phyloP scores from a whole-genome alignment of 2,329 filamentous ascomycete species.

The Cordyceps tenuipes region DNA sequence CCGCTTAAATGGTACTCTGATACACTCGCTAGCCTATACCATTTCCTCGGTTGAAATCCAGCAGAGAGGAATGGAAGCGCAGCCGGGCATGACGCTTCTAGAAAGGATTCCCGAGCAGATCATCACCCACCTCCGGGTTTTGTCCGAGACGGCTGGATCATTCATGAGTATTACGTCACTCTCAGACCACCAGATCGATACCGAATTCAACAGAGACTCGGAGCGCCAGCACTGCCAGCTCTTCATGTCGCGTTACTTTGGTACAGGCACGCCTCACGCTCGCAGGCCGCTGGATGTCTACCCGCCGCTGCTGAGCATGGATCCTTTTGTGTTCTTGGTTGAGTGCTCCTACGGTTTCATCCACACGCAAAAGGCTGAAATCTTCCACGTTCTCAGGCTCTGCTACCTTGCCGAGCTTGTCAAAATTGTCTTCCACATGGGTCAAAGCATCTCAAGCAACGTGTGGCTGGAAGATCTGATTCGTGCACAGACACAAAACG shows the following conservation, averaged over 20 bases:
- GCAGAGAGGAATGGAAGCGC: conserved; percentile 73
- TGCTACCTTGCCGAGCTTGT: conserved; percentile 90
- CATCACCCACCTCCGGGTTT: conserved; percentile 77
- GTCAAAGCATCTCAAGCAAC: conserved; percentile 42
- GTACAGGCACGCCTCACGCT: conserved; percentile 31
- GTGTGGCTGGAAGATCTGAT: conserved; percentile 41
- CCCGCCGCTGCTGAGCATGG: conserved; percentile 55
- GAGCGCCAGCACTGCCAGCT: conserved; percentile 68
- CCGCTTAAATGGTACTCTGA: conserved; percentile 49
- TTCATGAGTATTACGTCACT: conserved; percentile 73
- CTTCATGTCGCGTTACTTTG: conserved; percentile 54
- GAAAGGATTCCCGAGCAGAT: conserved; percentile 78
- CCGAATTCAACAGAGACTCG: conserved; percentile 60
- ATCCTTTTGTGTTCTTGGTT: conserved; percentile 73
- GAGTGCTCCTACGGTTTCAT: conserved; percentile 67
- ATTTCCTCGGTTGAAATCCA: conserved; percentile 87
- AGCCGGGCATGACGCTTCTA: conserved; percentile 65
- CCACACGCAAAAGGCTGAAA: conserved; percentile 60
- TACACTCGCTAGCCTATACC: conserved; percentile 67
- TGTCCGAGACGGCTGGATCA: conserved; percentile 80
- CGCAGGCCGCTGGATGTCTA: conserved; percentile 37
- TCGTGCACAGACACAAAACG: conserved; percentile 34
- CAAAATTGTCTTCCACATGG: conserved; percentile 61
- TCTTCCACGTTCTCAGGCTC: conserved; percentile 70
- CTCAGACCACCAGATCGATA: conserved; percentile 50